Evolutionary conservation across 2,329 filamentous ascomycete species (phyloP), one percentile per base, ranked within the genome.

Genomic region (Phialophora chinensis): DNA sequence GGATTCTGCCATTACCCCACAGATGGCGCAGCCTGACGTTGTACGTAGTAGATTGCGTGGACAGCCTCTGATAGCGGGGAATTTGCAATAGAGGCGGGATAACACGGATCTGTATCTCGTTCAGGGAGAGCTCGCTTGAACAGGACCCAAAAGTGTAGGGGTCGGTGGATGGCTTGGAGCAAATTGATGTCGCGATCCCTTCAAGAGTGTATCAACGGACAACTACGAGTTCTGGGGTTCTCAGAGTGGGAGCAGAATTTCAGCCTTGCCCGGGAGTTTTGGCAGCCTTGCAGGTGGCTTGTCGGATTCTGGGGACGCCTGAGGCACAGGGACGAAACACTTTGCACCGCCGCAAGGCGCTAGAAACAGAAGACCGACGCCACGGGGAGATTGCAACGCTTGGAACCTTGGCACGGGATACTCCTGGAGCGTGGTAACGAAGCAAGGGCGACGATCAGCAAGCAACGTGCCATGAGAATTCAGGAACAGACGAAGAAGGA

Each of bases 1-100:
- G 17, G 66, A 63, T 29, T 69, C 62, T 31, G 66, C 44, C 66
- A 69, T 69, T n/a, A 7, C 38, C 38, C 38, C 38, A 44, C 38
- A 10, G 31, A 62, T 23, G 58, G 59, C 63, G 63, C 66, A 69
- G 66, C 60, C 54, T 20, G 29, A n/a, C n/a, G 29, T 50, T 17
- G 35, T 25, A 35, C 25, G 8, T 20, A 14, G 10, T 14, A 27
- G 60, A 60, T 62, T 68, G 60, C 63, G 66, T 66, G 58, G 58
- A 38, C 60, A 23, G 33, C 50, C 20, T 23, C 47, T 35, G 14
- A 25, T 27, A 20, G 53, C 29, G 53, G 53, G 17, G 53, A 23
- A 33, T 20, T 35, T 25, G 20, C 20, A 29, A 52, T 29, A 27
- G 25, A 29, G 23, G 20, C 49, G 20, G 47, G 12, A 25, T 11